Percentiles rank a stretch among this genome's conserved stretches.
Evolutionary conservation across 371 early-diverging fungal species (phyloP).

Genomic region (Mortierella sp.): DNA sequence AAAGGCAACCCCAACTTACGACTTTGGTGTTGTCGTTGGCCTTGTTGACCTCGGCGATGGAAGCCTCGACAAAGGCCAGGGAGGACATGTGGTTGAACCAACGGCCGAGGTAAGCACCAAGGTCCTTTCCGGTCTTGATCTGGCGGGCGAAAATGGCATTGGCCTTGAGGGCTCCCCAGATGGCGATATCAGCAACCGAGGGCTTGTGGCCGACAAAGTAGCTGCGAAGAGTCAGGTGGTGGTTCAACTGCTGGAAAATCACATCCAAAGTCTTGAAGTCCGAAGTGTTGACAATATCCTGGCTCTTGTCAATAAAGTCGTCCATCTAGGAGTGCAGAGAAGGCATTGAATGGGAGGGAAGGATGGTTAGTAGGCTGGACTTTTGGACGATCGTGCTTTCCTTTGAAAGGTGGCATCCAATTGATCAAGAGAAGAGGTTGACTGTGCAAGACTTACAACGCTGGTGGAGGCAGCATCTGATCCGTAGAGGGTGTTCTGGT

Average conservation of each 20-base stretch:
- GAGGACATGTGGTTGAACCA: conserved; percentile 88
- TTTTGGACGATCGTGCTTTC: background rate
- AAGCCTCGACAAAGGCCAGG: conserved; percentile 66
- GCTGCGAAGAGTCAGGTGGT: conserved; percentile 83
- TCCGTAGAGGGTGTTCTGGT: conserved; percentile 53
- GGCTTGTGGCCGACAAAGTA: conserved; percentile 85
- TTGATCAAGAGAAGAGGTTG: background rate
- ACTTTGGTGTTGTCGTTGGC: conserved; percentile 58
- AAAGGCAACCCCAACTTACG: conserved; percentile 17
- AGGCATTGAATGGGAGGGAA: background rate
- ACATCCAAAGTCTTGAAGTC: conserved; percentile 83
- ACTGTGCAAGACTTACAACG: conserved; percentile 29
- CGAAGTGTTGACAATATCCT: conserved; percentile 66
- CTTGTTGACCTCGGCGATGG: conserved; percentile 65
- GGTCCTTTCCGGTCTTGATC: conserved; percentile 81
- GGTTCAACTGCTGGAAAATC: conserved; percentile 78
- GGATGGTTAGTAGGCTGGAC: background rate
- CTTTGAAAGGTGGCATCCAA: background rate
- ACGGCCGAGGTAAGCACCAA: conserved; percentile 81
- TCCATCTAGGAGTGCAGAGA: conserved; percentile 61
- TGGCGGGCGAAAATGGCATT: conserved; percentile 85
- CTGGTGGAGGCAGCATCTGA: conserved; percentile 48
- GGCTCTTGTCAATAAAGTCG: conserved; percentile 77
- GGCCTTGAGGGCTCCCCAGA: conserved; percentile 91
- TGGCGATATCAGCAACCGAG: conserved; percentile 86